These are phyloP conservation scores for Penicillium sp. DNA, from an alignment of 2,329 filamentous ascomycete species.

Conservation along the genomic window DNA sequence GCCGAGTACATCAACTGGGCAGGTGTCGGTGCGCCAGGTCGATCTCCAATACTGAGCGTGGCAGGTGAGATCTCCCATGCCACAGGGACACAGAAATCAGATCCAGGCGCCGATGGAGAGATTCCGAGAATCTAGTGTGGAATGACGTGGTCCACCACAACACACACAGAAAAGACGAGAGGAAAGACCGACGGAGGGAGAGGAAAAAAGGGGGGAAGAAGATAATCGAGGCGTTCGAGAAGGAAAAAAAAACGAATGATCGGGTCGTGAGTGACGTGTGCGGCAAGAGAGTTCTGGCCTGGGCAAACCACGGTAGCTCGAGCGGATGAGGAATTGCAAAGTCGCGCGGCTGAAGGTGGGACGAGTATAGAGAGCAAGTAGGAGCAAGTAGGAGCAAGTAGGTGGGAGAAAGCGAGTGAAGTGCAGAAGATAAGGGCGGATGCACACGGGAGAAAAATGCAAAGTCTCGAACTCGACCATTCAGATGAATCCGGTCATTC, in stretches of 20 bases:
- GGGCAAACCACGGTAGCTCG: conserved; percentile 9
- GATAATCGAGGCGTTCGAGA: conserved; percentile 1
- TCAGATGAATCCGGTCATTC: too few relatives aligned
- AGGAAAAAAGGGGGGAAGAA: not conserved
- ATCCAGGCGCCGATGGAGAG: too few relatives aligned
- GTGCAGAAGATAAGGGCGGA: too few relatives aligned
- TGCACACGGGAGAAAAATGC: too few relatives aligned
- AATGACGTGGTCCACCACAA: not conserved
- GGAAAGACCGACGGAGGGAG: not conserved
- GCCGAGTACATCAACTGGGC: too few relatives aligned
- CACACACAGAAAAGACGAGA: not conserved
- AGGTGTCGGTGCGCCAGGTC: too few relatives aligned
- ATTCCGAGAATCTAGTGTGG: conserved; percentile 1
- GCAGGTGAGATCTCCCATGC: not conserved
- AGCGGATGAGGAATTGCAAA: not conserved
- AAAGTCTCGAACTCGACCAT: too few relatives aligned
- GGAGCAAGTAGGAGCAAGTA: too few relatives aligned
- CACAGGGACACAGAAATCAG: not conserved
- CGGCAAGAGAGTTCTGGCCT: conserved; percentile 16
- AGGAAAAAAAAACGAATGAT: not conserved
- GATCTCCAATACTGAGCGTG: not conserved
- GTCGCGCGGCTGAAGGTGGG: not conserved
- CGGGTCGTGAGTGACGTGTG: conserved; percentile 20
- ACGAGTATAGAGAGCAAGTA: too few relatives aligned
- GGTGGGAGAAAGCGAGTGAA: too few relatives aligned